These are phyloP conservation scores for Tolypocladium inflatum DNA, from an alignment of 2,329 filamentous ascomycete species.

Conservation along the genomic window DNA sequence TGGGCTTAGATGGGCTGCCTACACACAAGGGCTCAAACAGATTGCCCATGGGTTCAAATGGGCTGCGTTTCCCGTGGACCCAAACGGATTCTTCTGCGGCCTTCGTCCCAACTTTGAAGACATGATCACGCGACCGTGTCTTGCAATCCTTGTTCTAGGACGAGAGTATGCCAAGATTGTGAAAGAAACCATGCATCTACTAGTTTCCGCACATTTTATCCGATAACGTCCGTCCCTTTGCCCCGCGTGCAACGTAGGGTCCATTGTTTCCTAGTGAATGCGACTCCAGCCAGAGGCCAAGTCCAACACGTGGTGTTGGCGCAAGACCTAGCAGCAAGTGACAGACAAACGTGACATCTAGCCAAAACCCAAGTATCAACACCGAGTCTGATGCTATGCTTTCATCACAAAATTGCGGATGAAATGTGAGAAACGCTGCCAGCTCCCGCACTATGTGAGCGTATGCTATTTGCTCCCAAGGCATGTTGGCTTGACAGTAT, in stretches of 20 bases:
- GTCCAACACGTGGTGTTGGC: background rate
- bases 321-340: background rate
- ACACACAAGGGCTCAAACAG: too few species aligned
- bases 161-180: too few species aligned
- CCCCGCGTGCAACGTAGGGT: background rate
- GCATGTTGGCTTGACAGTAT: background rate
- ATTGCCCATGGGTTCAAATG: too few species aligned
- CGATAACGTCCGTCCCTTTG: background rate
- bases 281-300: background rate
- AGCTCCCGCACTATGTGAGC: background rate
- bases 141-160: too few species aligned
- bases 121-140: too few species aligned
- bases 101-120: too few species aligned
- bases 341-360: background rate
- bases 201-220: too few species aligned
- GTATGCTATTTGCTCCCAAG: background rate
- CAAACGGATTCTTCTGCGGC: too few species aligned
- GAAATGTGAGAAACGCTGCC: background rate
- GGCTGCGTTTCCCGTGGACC: too few species aligned
- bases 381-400: too few species aligned
- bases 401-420: background rate
- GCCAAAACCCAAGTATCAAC: background rate
- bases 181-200: too few species aligned
- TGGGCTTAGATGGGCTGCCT: too few species aligned
- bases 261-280: background rate